phyloP scores from a whole-genome alignment of 768 basidiomycete species.

The Trametes punicea region DNA sequence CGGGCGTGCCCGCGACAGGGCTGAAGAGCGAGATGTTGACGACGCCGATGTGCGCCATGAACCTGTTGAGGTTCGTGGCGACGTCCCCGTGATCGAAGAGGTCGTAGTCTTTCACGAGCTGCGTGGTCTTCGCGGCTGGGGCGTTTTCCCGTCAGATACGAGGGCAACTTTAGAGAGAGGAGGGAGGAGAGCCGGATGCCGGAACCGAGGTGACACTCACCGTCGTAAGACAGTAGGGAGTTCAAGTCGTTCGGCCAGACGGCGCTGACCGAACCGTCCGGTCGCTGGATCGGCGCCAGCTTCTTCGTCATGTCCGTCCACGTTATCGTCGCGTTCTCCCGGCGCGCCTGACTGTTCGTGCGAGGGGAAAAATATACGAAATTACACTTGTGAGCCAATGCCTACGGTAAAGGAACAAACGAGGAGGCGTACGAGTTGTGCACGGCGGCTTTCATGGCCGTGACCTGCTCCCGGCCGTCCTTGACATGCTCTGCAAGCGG shows the following conservation, averaged over 20 bases:
- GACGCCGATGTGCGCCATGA: conserved; percentile 55
- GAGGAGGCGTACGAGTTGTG: conserved; percentile 48
- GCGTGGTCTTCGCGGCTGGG: conserved; percentile 39
- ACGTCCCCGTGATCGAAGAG: conserved; percentile 41
- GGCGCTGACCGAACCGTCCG: conserved; percentile 45
- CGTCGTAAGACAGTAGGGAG: conserved; percentile 49
- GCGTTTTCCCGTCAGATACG: neutral
- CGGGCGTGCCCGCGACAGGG: neutral
- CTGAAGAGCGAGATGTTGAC: neutral
- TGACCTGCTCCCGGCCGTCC: conserved; percentile 43
- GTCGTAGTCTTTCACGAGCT: conserved; percentile 48
- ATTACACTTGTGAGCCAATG: neutral
- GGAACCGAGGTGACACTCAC: conserved; percentile 34
- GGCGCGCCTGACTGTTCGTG: conserved; percentile 43
- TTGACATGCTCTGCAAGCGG: conserved; percentile 42
- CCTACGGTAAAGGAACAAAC: neutral
- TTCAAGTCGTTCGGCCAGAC: conserved; percentile 49
- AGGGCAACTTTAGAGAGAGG: neutral
- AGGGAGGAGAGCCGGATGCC: neutral
- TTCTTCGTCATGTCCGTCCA: conserved; percentile 39
- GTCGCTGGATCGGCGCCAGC: conserved; percentile 44
- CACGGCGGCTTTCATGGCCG: conserved; percentile 43
- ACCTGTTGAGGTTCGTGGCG: conserved; percentile 49
- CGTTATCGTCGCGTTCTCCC: conserved; percentile 42
- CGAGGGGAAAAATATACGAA: neutral